Evolutionary conservation across 306 rosid species (phyloP), one percentile per base, ranked within the genome.

Genomic region (Cucumis hystrix): DNA sequence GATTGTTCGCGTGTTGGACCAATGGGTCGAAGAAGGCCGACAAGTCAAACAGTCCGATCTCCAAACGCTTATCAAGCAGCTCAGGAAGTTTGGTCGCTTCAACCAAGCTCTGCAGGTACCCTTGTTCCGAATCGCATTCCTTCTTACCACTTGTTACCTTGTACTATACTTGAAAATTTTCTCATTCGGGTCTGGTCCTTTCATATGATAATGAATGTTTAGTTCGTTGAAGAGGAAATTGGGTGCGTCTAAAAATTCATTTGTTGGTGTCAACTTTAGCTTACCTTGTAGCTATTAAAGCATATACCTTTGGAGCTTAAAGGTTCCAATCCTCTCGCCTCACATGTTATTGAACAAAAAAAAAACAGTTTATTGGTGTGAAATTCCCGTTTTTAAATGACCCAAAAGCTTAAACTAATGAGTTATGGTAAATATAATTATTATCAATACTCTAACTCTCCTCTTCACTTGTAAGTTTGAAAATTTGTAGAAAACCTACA

Each of bases 91-190:
- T 37, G 88, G 86, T 66, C 96, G 93, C 51, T 85, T 43, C 85
- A 18, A 54, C 1, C 97, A 90, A 23, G 97, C 97, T 80, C 92
- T 92, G 43, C 89, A 90, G 90, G 93, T 91, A 43, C 43, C 25
- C 71, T 56, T 62, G 15, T 8, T 51, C 20, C 28, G 25, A 43
- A 41, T 20, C 9, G 23, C 70, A 5, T 25, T 6, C 17, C 15
- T 59, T 41, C 6, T 56, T 40, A 33, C 69, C 16, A 30, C 43
- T 63, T 63, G 65, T 60, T 3, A 16, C 4, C 65, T 28, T 62
- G 70, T 35, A 35, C 49, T 9, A 7, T 35, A 28, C 75, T 43
- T 45, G 17, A 69, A 6, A 45, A 45, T 69, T 45, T 7, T 69
- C 20, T 69, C 25, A 6, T 14, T 62, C 68, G 30, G 20, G 20